phyloP scores from a whole-genome alignment of 2,329 filamentous ascomycete genomes.

The Neoscytalidium dimidiatum region DNA sequence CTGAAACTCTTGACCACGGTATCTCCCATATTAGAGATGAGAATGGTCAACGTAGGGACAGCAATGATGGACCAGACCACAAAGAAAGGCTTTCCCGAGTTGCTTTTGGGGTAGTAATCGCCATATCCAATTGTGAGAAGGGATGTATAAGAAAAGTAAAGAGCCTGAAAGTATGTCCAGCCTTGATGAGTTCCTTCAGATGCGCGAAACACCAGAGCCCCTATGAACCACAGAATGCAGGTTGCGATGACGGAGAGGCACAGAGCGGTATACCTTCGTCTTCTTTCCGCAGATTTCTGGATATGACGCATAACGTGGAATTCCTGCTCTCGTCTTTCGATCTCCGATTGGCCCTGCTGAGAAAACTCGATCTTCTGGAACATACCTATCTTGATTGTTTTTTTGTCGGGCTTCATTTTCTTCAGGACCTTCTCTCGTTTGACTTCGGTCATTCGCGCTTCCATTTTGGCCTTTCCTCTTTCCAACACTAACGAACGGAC shows the following conservation, averaged over 20 bases:
- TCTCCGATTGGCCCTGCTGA: conserved; percentile 40
- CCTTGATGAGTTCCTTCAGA: conserved; percentile 45
- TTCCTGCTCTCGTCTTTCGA: conserved; percentile 49
- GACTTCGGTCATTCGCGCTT: conserved; percentile 52
- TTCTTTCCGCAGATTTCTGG: conserved; percentile 37
- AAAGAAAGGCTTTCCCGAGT: conserved; percentile 57
- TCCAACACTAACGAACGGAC: conserved; percentile 54
- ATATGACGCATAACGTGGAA: conserved; percentile 47
- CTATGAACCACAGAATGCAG: conserved; percentile 47
- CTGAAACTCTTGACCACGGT: conserved; percentile 57
- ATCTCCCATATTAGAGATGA: conserved; percentile 57
- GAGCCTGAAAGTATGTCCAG: conserved; percentile 54
- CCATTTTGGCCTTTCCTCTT: conserved; percentile 53
- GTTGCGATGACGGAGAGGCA: conserved; percentile 41
- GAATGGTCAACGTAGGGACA: conserved; percentile 56
- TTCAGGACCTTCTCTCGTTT: conserved; percentile 46
- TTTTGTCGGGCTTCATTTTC: conserved; percentile 39
- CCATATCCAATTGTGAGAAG: conserved; percentile 60
- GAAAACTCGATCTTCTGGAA: conserved; percentile 45
- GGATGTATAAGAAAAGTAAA: conserved; percentile 57
- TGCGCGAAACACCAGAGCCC: conserved; percentile 52
- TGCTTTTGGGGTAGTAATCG: conserved; percentile 49
- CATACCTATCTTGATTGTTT: conserved; percentile 45
- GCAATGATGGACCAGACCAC: conserved; percentile 59
- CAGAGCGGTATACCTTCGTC: conserved; percentile 44